A percentile compares a stretch with the other conserved stretches of the same genome.
phyloP scores from a whole-genome alignment of 371 early-diverging fungal genomes.

The Mucor piriformis region DNA sequence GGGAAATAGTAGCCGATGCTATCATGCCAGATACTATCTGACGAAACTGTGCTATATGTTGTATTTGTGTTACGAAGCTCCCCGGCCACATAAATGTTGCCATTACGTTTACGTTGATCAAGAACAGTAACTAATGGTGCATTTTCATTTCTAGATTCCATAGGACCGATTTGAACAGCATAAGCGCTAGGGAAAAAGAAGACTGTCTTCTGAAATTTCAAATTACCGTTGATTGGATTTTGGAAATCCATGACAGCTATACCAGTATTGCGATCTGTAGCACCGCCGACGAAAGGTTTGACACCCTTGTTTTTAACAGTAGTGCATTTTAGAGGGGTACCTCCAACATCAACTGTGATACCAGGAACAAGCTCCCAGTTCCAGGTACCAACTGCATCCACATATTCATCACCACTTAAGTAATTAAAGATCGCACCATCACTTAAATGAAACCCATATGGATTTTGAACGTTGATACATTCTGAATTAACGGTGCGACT shows the following conservation, averaged over 20 bases:
- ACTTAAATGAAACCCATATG: conserved; percentile 30
- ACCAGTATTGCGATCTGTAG: conserved; percentile 28
- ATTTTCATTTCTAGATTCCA: conserved; percentile 14
- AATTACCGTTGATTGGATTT: conserved; percentile 28
- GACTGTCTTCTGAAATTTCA: conserved; percentile 32
- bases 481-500: conserved; percentile 36
- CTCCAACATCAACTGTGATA: conserved; percentile 26
- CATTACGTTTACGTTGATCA: conserved; percentile 33
- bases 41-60: background rate
- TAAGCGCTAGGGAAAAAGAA: conserved; percentile 37
- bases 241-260: conserved; percentile 31
- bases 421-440: conserved; percentile 37
- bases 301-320: conserved; percentile 13
- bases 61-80: conserved; percentile 6
- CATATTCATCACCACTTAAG: conserved; percentile 34
- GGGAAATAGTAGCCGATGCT: conserved; percentile 34
- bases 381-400: conserved; percentile 33
- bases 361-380: conserved; percentile 39
- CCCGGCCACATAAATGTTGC: conserved; percentile 24
- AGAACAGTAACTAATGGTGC: conserved; percentile 28
- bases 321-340: conserved; percentile 20
- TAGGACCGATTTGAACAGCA: conserved; percentile 30
- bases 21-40: conserved; percentile 31
- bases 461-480: conserved; percentile 35
- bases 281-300: conserved; percentile 32